Evolutionary conservation across 768 basidiomycete species (phyloP), one percentile per base, ranked within the genome.

Genomic region (Macrolepiota fuliginosa): DNA sequence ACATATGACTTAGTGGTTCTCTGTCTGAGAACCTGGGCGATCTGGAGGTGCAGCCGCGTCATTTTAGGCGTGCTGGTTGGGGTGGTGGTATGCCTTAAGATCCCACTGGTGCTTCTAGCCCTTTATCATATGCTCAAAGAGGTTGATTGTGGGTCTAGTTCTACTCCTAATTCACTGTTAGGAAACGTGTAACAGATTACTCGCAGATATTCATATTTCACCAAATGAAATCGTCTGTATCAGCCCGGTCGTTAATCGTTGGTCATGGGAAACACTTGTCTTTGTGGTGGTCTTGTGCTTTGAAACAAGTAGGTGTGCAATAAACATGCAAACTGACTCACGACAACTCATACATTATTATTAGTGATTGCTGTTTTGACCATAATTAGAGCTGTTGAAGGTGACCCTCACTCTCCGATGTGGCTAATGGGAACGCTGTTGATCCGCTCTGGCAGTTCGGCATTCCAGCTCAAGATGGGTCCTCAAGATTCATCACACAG

Each of bases 401-500:
- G 59, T 61, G 17, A 9, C 36, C 13, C n/a, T 1, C 13, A 13
- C 5, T 35, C 19, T 24, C n/a, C 12, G n/a, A 9, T 17, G n/a
- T 37, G 19, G 6, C 7, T 24, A 19, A 54, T 24, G 32, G 11
- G 7, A 37, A 15, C 13, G 4, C 42, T 37, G 36, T 24, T 19
- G 3, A 19, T 24, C n/a, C 4, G 2, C 1, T 39, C 11, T 11
- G 36, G 25, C n/a, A 61, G 59, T 52, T 27, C 51, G 51, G 42
- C 40, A 54, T 3, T 61, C 39, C 37, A 46, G 32, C 17, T 58
- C 56, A 4, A n/a, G 32, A 37, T 58, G 56, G 56, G 32, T 49
- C 24, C 50, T 58, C 6, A 58, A 37, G n/a, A n/a, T 58, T 37
- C 56, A 58, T n/a, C 50, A 58, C 13, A 58, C 25, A 58, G 56